Base-by-base conservation (phyloP, 139 green algal species). In the Tetradesmus lagerheimii region DNA sequence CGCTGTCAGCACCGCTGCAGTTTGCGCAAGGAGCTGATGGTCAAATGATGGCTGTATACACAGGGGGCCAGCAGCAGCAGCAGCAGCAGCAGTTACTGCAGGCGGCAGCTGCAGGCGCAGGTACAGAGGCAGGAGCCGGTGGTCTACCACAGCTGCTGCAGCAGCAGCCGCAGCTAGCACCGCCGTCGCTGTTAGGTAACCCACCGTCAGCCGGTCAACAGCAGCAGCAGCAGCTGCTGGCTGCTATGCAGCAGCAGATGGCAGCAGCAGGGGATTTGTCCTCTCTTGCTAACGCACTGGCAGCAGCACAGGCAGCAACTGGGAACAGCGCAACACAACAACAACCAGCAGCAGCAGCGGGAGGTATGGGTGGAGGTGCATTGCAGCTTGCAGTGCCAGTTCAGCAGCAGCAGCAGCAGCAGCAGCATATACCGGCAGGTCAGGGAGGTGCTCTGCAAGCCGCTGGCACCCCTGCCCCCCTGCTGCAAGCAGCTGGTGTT, bases 81-180 rank as follows among this genome's bases (percentile, higher is more conserved):
- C 84, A 82, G 84, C 66, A 89, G 84, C 64, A 25, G 79, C 45
- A 64, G 25, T 39, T 35, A 2, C 80, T 71, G 80, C 43, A 85
- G 80, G 45, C 67, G 83, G 84, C 16, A 74, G 37, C 23, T 45
- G 34, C 45, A 34, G 41, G 39, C 41, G 76, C 78, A 37, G 39
- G 25, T 84, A 37, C 78, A 18, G 41, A 15, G 15, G 67, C 29
- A 6, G 67, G 18, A 25, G 67, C 67, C 25, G 67, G 57, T 71
- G 57, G n/a, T n/a, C n/a, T n/a, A n/a, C n/a, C 23, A n/a, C 23
- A 31, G 35, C 78, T 18, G 27, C 78, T 78, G 67, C 67, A 41
- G 67, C 67, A 39, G 67, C 67, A 39, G 67, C 67, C 31, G 29
- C 67, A 39, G 67, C 67, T 78, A 1, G 25, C 57, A 2, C 57